Evolutionary conservation across 371 early-diverging fungal species (phyloP).

Genomic region (Aphelidium insulamus): DNA sequence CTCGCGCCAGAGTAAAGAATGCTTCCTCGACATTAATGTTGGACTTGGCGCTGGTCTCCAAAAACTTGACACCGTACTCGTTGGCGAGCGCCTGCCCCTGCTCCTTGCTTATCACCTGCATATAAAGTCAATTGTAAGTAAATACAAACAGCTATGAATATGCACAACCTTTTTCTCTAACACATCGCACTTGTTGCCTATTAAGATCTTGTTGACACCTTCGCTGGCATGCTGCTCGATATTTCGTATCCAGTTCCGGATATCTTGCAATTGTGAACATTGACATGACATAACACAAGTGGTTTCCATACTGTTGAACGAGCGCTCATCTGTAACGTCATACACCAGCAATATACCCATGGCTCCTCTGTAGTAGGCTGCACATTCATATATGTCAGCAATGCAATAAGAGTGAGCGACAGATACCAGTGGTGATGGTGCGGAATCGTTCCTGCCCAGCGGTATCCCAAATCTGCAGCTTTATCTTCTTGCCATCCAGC

Average conservation of each 20-base stretch:
- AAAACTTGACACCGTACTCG: slow-evolving; percentile 57
- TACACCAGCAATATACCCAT: slow-evolving; percentile 97
- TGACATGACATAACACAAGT: not conserved
- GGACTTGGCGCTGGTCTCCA: slow-evolving; percentile 86
- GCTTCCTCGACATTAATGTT: slow-evolving; percentile 87
- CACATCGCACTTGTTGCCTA: slow-evolving; percentile 98
- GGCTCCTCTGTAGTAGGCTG: slow-evolving; percentile 94
- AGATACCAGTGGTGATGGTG: slow-evolving; percentile 71
- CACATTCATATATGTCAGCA: not conserved
- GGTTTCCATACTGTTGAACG: slow-evolving; percentile 38
- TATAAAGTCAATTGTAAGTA: slow-evolving; percentile 1
- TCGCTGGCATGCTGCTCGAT: slow-evolving; percentile 91
- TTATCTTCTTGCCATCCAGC: slow-evolving; percentile 92
- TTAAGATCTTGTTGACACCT: slow-evolving; percentile 80
- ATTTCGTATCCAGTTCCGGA: slow-evolving; percentile 90
- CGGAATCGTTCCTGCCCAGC: slow-evolving; percentile 99
- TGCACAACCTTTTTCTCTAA: slow-evolving; percentile 54
- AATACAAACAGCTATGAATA: slow-evolving; percentile 1
- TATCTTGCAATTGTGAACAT: slow-evolving; percentile 17
- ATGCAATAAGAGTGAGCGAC: not conserved
- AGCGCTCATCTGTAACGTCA: slow-evolving; percentile 90
- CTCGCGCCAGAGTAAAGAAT: slow-evolving; percentile 84
- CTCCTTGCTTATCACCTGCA: slow-evolving; percentile 30
- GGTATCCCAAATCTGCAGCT: slow-evolving; percentile 99
- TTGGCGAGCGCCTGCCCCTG: slow-evolving; percentile 68